Base-by-base conservation (phyloP, 768 basidiomycete genomes). In the Ephemerocybe angulata region DNA sequence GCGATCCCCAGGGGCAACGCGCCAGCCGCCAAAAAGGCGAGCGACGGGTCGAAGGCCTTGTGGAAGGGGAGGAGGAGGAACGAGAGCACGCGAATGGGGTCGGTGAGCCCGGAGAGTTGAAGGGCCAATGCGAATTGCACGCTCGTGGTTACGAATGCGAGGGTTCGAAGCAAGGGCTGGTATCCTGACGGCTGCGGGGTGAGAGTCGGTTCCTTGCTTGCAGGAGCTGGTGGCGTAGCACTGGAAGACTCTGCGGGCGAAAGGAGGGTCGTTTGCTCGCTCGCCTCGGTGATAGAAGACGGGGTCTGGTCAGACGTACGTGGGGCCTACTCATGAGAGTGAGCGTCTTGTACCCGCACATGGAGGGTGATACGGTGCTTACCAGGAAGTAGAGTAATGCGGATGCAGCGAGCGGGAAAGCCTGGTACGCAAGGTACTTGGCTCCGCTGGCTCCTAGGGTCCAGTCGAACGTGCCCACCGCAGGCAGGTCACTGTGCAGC, bases 71-170 rank as follows among this genome's bases (percentile, higher is more conserved):
- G 71, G 28, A 78, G 60, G 19, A 84, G 71, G 66, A 85, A 86
- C 1, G 74, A 71, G 25, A 82, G 60, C 33, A 86, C 79, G 44
- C 77, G 75, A 15, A 63, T 60, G 11, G 78, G 68, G 54, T 82
- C 77, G 50, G 72, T 76, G 48, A 86, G 73, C 56, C 79, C 78
- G 25, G 82, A 81, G 24, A 86, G 69, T 41, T 73, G 76, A 48
- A 85, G 70, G 1, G 80, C 78, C 40, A 83, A 65, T 0, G 79
- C 80, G 58, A 86, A 86, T 48, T 77, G 72, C 41, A 82, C 62
- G 31, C 74, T 67, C 5, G 80, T 77, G 28, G 70, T 60, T 49
- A 81, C 60, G 43, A 63, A 73, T 25, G 76, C 69, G n/a, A 77
- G 55, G 44, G 73, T 52, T 30, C 80, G 76, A 21, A 72, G 67